Conservation (phyloP, 2,329 filamentous ascomycete species). For the Fusarium sp. region DNA sequence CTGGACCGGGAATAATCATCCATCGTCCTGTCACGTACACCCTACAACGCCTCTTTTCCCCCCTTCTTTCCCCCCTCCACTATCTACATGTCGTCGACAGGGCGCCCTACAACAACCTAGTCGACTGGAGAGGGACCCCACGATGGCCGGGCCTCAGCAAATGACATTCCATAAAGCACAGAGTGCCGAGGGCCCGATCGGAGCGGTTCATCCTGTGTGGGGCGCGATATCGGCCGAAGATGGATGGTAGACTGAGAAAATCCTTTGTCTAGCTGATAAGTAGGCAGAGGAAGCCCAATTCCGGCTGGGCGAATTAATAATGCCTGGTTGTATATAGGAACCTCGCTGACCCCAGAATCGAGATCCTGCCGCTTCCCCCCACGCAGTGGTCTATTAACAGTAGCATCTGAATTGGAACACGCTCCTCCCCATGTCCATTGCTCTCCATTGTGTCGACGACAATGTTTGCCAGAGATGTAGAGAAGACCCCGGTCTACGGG, state of each 20-base stretch:
- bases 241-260: slow-evolving; percentile 18
- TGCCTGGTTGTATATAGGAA: slow-evolving; percentile 31
- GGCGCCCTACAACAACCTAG: slow-evolving; percentile 6
- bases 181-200: slow-evolving; percentile 11
- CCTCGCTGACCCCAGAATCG: slow-evolving; percentile 5
- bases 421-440: not conserved
- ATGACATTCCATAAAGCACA: slow-evolving; percentile 9
- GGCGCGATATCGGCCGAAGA: slow-evolving; percentile 35
- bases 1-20: not conserved
- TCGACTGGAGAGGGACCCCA: not conserved
- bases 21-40: not conserved
- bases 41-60: not conserved
- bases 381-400: slow-evolving; percentile 1
- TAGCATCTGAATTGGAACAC: slow-evolving; percentile 18
- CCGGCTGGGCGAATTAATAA: slow-evolving; percentile 4
- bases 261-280: slow-evolving; percentile 7
- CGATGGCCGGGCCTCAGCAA: not conserved
- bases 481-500: slow-evolving; percentile 25
- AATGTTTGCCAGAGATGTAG: slow-evolving; percentile 37
- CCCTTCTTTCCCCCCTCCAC: not conserved
- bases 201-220: slow-evolving; percentile 19
- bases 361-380: not conserved
- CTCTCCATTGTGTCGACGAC: slow-evolving; percentile 15
- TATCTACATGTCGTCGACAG: slow-evolving; percentile 4
- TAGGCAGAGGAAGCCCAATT: not conserved